A percentile compares a stretch with the other conserved stretches of the same genome.
Conservation (phyloP, 1,284 basidiomycete genomes). For the Rhizoctonia solani region DNA sequence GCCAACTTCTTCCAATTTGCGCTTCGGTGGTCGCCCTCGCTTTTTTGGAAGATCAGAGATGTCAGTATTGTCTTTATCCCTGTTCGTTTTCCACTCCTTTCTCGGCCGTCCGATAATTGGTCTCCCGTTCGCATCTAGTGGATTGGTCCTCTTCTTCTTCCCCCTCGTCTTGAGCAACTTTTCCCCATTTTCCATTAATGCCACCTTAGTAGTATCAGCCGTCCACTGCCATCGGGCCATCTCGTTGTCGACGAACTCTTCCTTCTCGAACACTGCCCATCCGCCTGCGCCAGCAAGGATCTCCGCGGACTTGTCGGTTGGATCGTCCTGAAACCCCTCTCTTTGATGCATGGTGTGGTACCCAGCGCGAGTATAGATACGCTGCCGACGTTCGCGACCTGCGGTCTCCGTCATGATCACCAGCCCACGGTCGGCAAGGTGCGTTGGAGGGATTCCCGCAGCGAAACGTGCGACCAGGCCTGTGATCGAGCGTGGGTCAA, state of each 20-base stretch:
- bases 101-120: slow-evolving; percentile 48
- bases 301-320: background rate
- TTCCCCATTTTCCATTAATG: slow-evolving; percentile 36
- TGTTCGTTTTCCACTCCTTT: slow-evolving; percentile 37
- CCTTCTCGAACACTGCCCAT: slow-evolving; percentile 27
- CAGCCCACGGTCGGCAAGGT: slow-evolving; percentile 70
- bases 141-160: slow-evolving; percentile 38
- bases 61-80: background rate
- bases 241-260: slow-evolving; percentile 20
- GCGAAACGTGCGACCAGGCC: slow-evolving; percentile 70
- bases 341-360: slow-evolving; percentile 29
- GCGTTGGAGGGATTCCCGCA: slow-evolving; percentile 62
- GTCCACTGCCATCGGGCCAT: background rate
- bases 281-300: slow-evolving; percentile 6
- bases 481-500: slow-evolving; percentile 78
- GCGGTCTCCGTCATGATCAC: slow-evolving; percentile 70
- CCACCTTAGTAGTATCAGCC: background rate
- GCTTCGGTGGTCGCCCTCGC: slow-evolving; percentile 4
- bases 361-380: slow-evolving; percentile 68
- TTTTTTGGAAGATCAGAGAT: background rate
- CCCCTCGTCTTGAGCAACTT: slow-evolving; percentile 39
- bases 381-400: slow-evolving; percentile 77
- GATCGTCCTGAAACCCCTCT: slow-evolving; percentile 13
- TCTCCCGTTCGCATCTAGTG: slow-evolving; percentile 40
- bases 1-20: background rate